A percentile compares a stretch with the other conserved stretches of the same genome.
These are phyloP conservation scores for Colletotrichum tabaci DNA, from an alignment of 2,329 filamentous ascomycete species.

Conservation along the genomic window DNA sequence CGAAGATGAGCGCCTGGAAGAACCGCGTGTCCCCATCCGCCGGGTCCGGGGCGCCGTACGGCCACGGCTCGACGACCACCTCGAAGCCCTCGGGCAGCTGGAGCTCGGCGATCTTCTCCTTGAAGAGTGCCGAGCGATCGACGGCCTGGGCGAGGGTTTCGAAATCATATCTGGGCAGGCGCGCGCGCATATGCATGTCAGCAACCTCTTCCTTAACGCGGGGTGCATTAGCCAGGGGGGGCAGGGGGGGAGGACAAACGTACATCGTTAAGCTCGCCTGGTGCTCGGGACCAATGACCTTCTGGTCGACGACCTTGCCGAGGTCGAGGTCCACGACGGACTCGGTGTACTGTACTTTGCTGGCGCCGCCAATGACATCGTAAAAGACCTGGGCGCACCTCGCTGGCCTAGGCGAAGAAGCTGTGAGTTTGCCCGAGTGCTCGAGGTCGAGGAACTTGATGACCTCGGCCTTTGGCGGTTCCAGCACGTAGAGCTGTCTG, in stretches of 20 bases:
- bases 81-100: slow-evolving; percentile 51
- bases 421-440: slow-evolving; percentile 51
- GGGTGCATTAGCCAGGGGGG: background rate
- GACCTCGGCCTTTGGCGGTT: slow-evolving; percentile 61
- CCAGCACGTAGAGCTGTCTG: slow-evolving; percentile 61
- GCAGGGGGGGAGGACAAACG: slow-evolving; percentile 33
- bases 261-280: slow-evolving; percentile 52
- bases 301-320: slow-evolving; percentile 45
- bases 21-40: slow-evolving; percentile 49
- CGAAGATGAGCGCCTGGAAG: slow-evolving; percentile 55
- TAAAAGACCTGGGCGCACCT: slow-evolving; percentile 56
- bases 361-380: slow-evolving; percentile 50
- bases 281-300: slow-evolving; percentile 48
- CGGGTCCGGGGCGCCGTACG: slow-evolving; percentile 50
- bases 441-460: slow-evolving; percentile 59
- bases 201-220: background rate
- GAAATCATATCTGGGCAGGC: slow-evolving; percentile 50
- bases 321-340: slow-evolving; percentile 52
- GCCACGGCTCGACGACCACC: slow-evolving; percentile 62
- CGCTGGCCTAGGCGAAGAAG: slow-evolving; percentile 47
- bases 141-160: slow-evolving; percentile 52
- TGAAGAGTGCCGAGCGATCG: slow-evolving; percentile 49
- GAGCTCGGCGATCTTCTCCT: slow-evolving; percentile 50
- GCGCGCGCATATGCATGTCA: background rate
- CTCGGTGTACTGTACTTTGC: slow-evolving; percentile 51